phyloP scores from a whole-genome alignment of 148 eudicot genomes.

The Rhododendron griersonianum region DNA sequence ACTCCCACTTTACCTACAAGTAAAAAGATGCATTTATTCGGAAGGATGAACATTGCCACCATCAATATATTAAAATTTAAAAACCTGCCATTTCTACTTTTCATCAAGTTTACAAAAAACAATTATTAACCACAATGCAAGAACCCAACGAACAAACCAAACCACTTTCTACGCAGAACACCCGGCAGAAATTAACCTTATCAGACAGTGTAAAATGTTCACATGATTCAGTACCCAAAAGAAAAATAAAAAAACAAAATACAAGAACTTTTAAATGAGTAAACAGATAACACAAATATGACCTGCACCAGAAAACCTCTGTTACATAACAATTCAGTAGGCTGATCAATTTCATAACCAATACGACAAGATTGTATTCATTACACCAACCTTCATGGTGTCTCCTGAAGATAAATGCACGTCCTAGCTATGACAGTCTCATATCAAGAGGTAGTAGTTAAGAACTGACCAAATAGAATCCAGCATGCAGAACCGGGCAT shows the following conservation, averaged over 20 bases:
- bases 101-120: slow-evolving; percentile 2
- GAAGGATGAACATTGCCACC: slow-evolving; percentile 66
- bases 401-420: slow-evolving; percentile 31
- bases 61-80: slow-evolving; percentile 39
- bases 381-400: slow-evolving; percentile 36
- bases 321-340: background rate
- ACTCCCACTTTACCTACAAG: slow-evolving; percentile 97
- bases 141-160: background rate
- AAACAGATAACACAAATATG: background rate
- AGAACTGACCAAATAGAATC: slow-evolving; percentile 25
- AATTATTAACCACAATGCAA: background rate
- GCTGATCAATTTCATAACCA: slow-evolving; percentile 15
- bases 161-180: background rate
- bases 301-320: background rate
- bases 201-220: background rate
- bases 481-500: slow-evolving; percentile 31
- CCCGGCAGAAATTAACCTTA: background rate
- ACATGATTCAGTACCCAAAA: background rate
- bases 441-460: slow-evolving; percentile 25
- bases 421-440: slow-evolving; percentile 34
- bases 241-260: background rate
- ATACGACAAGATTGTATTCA: slow-evolving; percentile 8
- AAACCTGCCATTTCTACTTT: slow-evolving; percentile 22
- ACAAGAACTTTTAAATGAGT: background rate
- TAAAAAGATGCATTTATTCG: slow-evolving; percentile 79